Conservation (phyloP, 306 rosid genomes). For the Gastrolobium bilobum region DNA sequence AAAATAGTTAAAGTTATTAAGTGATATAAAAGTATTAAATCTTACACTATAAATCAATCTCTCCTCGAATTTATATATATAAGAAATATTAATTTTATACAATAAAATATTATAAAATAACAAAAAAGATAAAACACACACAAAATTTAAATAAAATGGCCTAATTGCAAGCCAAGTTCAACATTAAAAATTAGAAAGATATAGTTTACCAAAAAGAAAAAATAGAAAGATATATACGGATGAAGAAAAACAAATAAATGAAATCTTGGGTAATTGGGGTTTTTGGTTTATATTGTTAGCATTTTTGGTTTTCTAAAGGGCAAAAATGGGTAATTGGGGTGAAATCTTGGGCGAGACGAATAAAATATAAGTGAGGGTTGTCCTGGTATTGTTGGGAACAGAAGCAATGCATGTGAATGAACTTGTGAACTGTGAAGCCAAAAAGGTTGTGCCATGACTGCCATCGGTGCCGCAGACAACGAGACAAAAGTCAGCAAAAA, state of each 20-base stretch:
- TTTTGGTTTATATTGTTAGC: no score
- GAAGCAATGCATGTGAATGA: constrained; percentile 49
- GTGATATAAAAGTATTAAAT: no score
- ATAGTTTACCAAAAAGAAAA: no score
- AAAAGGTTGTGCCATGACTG: no score
- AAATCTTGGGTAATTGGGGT: neutral
- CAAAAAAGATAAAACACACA: no score
- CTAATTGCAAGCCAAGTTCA: neutral
- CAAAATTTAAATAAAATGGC: neutral
- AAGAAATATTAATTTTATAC: no score
- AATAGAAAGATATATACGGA: neutral
- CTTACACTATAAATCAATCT: no score
- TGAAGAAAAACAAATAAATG: neutral
- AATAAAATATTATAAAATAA: no score
- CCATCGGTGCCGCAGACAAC: constrained; percentile 44
- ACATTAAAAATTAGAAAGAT: neutral
- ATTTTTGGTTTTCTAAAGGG: no score
- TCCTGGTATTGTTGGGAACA: neutral
- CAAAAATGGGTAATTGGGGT: neutral
- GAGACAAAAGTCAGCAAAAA: constrained; percentile 49
- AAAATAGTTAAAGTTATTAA: no score
- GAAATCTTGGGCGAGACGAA: neutral
- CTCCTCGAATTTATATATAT: no score
- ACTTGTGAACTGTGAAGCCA: constrained; percentile 21
- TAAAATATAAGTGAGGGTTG: neutral